These are phyloP conservation scores for Hagleromyces aurorensis DNA, from an alignment of 805 yeast species.

Conservation along the genomic window DNA sequence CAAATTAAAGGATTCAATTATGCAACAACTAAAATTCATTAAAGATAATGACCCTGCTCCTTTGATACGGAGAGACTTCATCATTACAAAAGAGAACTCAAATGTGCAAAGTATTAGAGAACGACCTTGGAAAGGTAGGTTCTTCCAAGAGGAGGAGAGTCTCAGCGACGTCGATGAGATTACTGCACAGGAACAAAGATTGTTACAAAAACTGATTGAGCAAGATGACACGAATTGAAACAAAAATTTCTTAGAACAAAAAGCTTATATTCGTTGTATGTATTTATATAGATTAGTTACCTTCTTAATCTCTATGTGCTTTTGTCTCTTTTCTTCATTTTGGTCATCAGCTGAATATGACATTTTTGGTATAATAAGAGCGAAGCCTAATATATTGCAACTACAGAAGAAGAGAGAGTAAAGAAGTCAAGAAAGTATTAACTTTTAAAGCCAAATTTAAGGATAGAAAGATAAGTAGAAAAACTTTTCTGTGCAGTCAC, in stretches of 20 bases:
- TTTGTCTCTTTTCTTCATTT: no score
- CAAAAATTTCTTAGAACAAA: no score
- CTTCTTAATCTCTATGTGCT: no score
- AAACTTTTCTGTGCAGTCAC: no score
- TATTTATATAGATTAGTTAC: no score
- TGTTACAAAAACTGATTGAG: conserved; percentile 5
- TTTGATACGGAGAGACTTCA: conserved; percentile 23
- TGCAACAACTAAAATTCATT: conserved; percentile 4
- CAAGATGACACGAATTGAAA: no score
- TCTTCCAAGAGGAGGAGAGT: conserved; percentile 25
- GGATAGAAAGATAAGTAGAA: neutral
- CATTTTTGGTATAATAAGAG: no score
- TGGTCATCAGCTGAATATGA: no score
- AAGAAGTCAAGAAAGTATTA: conserved; percentile 1
- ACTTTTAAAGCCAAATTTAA: neutral
- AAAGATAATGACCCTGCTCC: conserved; percentile 8
- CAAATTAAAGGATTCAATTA: conserved; percentile 9
- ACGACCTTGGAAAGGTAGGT: conserved; percentile 27
- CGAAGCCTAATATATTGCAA: no score
- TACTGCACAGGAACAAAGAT: conserved; percentile 7
- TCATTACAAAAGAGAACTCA: conserved; percentile 20
- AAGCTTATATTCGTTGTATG: no score
- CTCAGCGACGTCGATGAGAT: conserved; percentile 29
- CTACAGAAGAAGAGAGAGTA: neutral
- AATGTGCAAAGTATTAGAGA: conserved; percentile 10